phyloP scores from a whole-genome alignment of 208 protist species.

The Lotmaria passim region DNA sequence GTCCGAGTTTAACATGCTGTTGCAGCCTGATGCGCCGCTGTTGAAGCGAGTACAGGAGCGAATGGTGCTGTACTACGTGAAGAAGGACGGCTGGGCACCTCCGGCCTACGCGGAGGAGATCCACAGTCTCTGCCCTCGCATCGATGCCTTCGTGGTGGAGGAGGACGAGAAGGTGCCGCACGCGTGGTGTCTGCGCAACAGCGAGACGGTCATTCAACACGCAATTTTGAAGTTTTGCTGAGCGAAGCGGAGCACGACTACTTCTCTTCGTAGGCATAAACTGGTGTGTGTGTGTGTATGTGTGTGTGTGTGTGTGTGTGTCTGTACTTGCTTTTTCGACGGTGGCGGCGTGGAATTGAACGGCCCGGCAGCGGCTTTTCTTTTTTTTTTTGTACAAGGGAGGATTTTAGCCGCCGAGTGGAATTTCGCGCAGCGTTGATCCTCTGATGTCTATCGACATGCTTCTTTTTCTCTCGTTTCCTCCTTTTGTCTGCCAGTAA shows the following conservation, averaged over 20 bases:
- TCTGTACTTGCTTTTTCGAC: too few species aligned
- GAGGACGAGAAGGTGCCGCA: conserved; percentile 50
- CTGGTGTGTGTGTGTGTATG: too few species aligned
- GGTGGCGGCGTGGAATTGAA: too few species aligned
- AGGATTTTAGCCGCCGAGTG: neutral
- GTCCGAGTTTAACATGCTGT: conserved; percentile 61
- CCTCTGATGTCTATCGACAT: neutral
- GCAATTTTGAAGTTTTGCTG: conserved; percentile 47
- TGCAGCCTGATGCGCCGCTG: conserved; percentile 52
- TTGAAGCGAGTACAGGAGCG: conserved; percentile 46
- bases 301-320: neutral
- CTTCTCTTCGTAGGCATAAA: too few species aligned
- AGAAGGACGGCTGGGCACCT: conserved; percentile 63
- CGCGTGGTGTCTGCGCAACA: conserved; percentile 75
- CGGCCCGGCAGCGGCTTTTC: too few species aligned
- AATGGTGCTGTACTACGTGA: conserved; percentile 79
- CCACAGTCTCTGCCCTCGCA: conserved; percentile 33
- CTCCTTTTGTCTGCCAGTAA: neutral
- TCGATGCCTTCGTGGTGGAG: conserved; percentile 57
- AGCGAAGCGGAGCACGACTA: neutral
- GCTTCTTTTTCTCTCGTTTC: neutral
- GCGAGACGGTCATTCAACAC: conserved; percentile 46
- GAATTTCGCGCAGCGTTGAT: neutral
- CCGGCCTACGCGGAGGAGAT: conserved; percentile 53
- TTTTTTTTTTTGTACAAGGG: too few species aligned